Conservation (phyloP, 495 filamentous ascomycete genomes). For the Penicillium paxilli region DNA sequence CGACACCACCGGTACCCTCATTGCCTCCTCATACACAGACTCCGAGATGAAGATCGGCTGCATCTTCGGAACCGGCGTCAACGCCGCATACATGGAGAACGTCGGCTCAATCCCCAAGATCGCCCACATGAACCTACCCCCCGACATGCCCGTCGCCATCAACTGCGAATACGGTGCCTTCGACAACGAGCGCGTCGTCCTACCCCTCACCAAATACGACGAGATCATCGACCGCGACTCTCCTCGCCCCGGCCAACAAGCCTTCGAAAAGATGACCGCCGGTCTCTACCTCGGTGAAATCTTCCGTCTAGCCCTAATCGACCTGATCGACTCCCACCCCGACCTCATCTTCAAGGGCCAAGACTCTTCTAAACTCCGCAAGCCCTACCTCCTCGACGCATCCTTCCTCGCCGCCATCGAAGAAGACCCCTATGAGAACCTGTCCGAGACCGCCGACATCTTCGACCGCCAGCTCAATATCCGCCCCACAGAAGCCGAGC, state of each 20-base stretch:
- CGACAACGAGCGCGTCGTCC: conserved; percentile 92
- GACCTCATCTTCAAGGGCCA: conserved; percentile 81
- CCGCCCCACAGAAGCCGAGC: conserved; percentile 65
- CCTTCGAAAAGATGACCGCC: conserved; percentile 98
- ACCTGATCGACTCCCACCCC: conserved; percentile 75
- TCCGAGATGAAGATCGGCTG: conserved; percentile 88
- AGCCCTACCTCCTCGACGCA: conserved; percentile 83
- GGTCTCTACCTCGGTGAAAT: conserved; percentile 94
- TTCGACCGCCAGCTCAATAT: conserved; percentile 75
- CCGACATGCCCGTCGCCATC: conserved; percentile 90
- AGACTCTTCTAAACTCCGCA: conserved; percentile 74
- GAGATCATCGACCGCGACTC: conserved; percentile 88
- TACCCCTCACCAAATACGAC: conserved; percentile 84
- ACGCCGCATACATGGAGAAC: conserved; percentile 97
- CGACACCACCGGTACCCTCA: conserved; percentile 98
- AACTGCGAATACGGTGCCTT: conserved; percentile 99
- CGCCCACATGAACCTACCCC: conserved; percentile 87
- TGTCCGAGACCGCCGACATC: conserved; percentile 79
- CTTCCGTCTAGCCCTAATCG: conserved; percentile 85
- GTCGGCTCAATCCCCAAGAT: conserved; percentile 91
- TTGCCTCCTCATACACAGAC: conserved; percentile 95
- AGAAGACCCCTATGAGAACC: conserved; percentile 92
- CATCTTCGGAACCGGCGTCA: conserved; percentile 98
- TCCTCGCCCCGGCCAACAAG: conserved; percentile 90
- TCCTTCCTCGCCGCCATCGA: conserved; percentile 96